Percentiles rank a stretch among this genome's conserved stretches.
Conservation (phyloP, 768 basidiomycete genomes). For the Sporobolomyces roseus region DNA sequence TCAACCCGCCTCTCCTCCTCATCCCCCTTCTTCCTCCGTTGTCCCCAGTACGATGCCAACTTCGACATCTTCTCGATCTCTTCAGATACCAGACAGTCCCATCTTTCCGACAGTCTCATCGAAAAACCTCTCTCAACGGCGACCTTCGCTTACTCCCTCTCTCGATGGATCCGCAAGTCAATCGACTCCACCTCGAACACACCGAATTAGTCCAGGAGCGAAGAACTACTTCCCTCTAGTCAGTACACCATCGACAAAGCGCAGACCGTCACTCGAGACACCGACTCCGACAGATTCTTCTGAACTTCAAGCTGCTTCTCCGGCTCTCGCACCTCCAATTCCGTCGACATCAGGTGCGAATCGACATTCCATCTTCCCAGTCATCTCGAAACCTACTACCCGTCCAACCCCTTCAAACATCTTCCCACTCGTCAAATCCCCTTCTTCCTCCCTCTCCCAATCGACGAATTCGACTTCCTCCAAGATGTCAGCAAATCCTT, state of each 20-base stretch:
- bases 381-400: neutral
- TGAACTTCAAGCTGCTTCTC: neutral
- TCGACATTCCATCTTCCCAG: slow-evolving; percentile 21
- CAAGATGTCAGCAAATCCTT: slow-evolving; percentile 7
- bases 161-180: neutral
- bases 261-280: neutral
- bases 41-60: no score
- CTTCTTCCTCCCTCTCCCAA: no score
- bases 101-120: no score
- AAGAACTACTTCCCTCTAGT: slow-evolving; percentile 26
- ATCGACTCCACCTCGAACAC: neutral
- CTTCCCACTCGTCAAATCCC: slow-evolving; percentile 16
- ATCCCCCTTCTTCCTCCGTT: neutral
- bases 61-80: no score
- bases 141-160: neutral
- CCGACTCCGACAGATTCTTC: neutral
- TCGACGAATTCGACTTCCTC: neutral
- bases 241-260: neutral
- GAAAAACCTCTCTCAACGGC: neutral
- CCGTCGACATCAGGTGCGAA: neutral
- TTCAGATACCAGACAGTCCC: no score
- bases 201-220: neutral
- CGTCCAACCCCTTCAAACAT: slow-evolving; percentile 4
- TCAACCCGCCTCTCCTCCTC: slow-evolving; percentile 1
- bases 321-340: neutral